Evolutionary conservation across 345 rosid species (phyloP).

Genomic region (Corchorus olitorius): DNA sequence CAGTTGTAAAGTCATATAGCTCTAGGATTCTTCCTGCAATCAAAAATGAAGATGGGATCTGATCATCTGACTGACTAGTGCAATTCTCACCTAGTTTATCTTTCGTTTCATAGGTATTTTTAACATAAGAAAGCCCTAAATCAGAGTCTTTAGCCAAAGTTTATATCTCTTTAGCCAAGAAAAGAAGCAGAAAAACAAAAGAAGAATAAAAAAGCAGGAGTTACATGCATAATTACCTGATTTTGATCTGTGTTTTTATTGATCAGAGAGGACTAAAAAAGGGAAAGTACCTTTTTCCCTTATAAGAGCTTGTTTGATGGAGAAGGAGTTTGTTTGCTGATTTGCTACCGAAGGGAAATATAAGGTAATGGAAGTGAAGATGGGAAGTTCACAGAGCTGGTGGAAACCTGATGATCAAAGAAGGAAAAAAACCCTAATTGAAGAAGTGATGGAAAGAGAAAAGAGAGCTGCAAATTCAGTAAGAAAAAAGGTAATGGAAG

Average conservation of each 20-base stretch:
- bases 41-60: conserved; percentile 31
- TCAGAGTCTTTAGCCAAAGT: conserved; percentile 25
- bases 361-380: conserved; percentile 30
- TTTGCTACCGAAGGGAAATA: conserved; percentile 18
- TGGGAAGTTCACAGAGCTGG: conserved; percentile 23
- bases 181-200: conserved; percentile 21
- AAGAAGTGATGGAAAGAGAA: conserved; percentile 11
- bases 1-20: not conserved
- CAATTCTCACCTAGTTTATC: conserved; percentile 24
- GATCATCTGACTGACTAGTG: conserved; percentile 24
- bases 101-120: not conserved
- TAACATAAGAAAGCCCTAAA: conserved; percentile 42
- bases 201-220: conserved; percentile 18
- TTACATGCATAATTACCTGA: conserved; percentile 28
- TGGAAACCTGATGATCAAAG: conserved; percentile 21
- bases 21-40: conserved; percentile 17
- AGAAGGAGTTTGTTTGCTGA: conserved; percentile 30
- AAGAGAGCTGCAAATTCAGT: conserved; percentile 24
- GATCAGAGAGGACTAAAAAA: conserved; percentile 36
- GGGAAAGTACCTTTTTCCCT: conserved; percentile 34
- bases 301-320: conserved; percentile 26
- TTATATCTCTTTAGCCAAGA: conserved; percentile 17
- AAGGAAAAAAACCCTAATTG: conserved; percentile 51
- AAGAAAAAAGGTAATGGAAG: conserved; percentile 19
- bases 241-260: conserved; percentile 37